phyloP scores from a whole-genome alignment of 2,329 filamentous ascomycete species.

The Clarireedia paspali region DNA sequence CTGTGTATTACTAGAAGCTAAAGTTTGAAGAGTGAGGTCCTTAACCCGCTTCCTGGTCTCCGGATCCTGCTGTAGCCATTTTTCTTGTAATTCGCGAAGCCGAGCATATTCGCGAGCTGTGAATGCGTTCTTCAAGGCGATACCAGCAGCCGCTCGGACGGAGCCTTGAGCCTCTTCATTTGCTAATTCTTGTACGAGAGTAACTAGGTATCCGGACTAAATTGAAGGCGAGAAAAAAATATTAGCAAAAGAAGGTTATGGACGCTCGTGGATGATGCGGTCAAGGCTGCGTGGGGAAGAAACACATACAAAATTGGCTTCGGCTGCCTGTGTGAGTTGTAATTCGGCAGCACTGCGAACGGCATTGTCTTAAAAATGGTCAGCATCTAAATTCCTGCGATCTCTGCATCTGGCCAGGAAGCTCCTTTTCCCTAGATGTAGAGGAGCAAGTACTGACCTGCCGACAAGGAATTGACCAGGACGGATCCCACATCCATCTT shows the following conservation, averaged over 20 bases:
- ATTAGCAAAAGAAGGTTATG: conserved; percentile 8
- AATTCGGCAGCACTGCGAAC: conserved; percentile 88
- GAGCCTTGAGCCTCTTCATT: conserved; percentile 77
- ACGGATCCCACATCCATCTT: conserved; percentile 97
- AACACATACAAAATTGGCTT: conserved; percentile 82
- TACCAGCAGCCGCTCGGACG: conserved; percentile 88
- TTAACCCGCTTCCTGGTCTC: conserved; percentile 85
- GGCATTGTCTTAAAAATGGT: conserved; percentile 62
- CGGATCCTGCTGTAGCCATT: conserved; percentile 82
- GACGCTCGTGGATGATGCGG: conserved; percentile 20
- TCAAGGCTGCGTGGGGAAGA: conserved; percentile 22
- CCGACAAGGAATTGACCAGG: conserved; percentile 91
- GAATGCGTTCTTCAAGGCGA: conserved; percentile 97
- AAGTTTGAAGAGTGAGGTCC: conserved; percentile 79
- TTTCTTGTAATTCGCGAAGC: conserved; percentile 82
- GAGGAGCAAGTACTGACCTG: conserved; percentile 54
- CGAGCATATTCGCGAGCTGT: conserved; percentile 82
- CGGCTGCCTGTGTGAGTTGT: conserved; percentile 85
- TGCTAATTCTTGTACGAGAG: conserved; percentile 87
- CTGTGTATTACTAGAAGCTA: conserved; percentile 69
- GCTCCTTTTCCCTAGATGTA: not conserved
- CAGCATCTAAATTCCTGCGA: conserved; percentile 22
- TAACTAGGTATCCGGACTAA: conserved; percentile 85
- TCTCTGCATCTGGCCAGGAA: not conserved
- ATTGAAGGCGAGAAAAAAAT: conserved; percentile 18